phyloP scores from a whole-genome alignment of 352 stramenopile species.

The Elongisporangium anandrum region DNA sequence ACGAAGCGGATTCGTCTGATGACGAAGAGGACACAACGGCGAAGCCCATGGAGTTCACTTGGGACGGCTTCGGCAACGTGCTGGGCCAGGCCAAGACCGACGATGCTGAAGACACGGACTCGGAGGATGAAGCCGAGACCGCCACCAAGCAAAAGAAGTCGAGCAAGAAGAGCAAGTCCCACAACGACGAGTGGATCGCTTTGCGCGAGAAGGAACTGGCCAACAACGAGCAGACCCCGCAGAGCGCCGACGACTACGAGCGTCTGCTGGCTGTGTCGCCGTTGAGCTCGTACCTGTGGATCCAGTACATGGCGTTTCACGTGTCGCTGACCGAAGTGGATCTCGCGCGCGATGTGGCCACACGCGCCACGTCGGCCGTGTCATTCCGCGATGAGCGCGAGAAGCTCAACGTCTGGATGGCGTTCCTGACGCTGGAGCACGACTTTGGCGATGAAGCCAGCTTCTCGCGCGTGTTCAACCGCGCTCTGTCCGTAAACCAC shows the following conservation, averaged over 20 bases:
- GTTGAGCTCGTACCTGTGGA: conserved; percentile 96
- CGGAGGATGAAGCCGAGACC: conserved; percentile 33
- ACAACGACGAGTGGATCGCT: conserved; percentile 94
- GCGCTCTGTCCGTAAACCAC: conserved; percentile 92
- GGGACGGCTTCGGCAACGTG: conserved; percentile 83
- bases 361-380: conserved; percentile 91
- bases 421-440: conserved; percentile 94
- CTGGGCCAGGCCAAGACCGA: conserved; percentile 43
- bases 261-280: conserved; percentile 91
- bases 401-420: conserved; percentile 97
- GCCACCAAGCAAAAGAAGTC: conserved; percentile 76
- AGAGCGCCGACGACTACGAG: conserved; percentile 94
- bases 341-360: conserved; percentile 89
- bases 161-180: conserved; percentile 85
- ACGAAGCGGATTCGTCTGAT: conserved; percentile 54
- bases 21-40: conserved; percentile 25
- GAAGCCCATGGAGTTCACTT: conserved; percentile 74
- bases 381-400: conserved; percentile 95
- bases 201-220: conserved; percentile 92
- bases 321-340: conserved; percentile 93
- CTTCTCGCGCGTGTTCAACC: conserved; percentile 90
- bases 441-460: conserved; percentile 92
- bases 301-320: conserved; percentile 98
- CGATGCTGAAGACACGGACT: conserved; percentile 42
- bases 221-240: conserved; percentile 88